Percentiles rank a stretch among this genome's conserved stretches.
phyloP scores from a whole-genome alignment of 2,329 filamentous ascomycete species.

The Diaporthe sp. region DNA sequence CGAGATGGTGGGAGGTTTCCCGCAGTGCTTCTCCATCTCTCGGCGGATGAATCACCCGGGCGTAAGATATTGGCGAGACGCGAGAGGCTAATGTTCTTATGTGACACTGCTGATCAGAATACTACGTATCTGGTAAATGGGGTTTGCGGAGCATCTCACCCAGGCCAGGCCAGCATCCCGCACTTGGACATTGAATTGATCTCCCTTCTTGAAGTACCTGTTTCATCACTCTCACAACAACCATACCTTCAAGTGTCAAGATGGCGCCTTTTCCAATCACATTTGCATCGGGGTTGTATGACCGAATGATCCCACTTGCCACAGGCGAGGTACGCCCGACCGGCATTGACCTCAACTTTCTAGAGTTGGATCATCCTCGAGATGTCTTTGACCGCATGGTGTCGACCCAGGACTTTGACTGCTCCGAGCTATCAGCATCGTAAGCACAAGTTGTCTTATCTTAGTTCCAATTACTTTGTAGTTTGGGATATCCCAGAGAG shows the following conservation, averaged over 20 bases:
- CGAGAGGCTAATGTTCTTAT: not conserved
- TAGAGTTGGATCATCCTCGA: constrained; percentile 43
- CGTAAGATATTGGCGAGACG: not conserved
- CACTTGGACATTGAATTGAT: not conserved
- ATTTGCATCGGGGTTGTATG: constrained; percentile 36
- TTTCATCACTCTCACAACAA: too few relatives aligned
- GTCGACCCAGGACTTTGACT: constrained; percentile 42
- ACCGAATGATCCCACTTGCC: constrained; percentile 39
- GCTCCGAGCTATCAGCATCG: constrained; percentile 37
- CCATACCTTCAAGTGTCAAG: not conserved
- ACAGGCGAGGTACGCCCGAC: constrained; percentile 41
- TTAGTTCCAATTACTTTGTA: not conserved
- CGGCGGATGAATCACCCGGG: not conserved
- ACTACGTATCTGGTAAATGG: not conserved
- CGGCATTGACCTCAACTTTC: constrained; percentile 43
- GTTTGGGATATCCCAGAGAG: not conserved
- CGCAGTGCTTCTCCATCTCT: too few relatives aligned
- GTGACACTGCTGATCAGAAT: not conserved
- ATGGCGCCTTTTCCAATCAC: constrained; percentile 13
- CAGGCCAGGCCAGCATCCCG: too few relatives aligned
- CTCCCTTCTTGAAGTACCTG: too few relatives aligned
- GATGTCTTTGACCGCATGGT: constrained; percentile 48
- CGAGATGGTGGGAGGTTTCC: too few relatives aligned
- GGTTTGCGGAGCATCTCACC: not conserved
- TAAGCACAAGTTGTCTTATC: not conserved